These are phyloP conservation scores for Beauveria bassiana DNA, from an alignment of 2,329 filamentous ascomycete species.

Conservation along the genomic window DNA sequence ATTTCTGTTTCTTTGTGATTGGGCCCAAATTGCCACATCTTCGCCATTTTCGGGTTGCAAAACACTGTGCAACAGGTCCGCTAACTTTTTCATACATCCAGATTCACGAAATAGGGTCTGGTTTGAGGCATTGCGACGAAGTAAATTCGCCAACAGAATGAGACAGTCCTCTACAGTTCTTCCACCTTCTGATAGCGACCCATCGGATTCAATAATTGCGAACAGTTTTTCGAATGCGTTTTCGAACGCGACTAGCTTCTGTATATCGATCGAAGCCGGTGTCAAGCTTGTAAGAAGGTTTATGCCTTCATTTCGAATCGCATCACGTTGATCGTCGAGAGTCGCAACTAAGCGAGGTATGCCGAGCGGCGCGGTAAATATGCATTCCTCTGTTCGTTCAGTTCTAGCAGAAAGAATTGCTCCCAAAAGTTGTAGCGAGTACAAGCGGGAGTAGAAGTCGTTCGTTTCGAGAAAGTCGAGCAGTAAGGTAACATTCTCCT, in stretches of 20 bases:
- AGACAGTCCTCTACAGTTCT: slow-evolving; percentile 89
- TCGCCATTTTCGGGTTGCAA: slow-evolving; percentile 45
- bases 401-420: slow-evolving; percentile 80
- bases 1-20: slow-evolving; percentile 77
- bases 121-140: slow-evolving; percentile 82
- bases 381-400: slow-evolving; percentile 89
- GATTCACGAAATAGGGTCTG: slow-evolving; percentile 91
- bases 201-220: slow-evolving; percentile 71
- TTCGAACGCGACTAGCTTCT: slow-evolving; percentile 93
- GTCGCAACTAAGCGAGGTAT: slow-evolving; percentile 78
- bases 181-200: slow-evolving; percentile 72
- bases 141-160: slow-evolving; percentile 80
- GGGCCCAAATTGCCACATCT: slow-evolving; percentile 65
- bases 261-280: slow-evolving; percentile 76
- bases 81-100: slow-evolving; percentile 67
- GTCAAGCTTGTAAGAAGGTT: slow-evolving; percentile 84
- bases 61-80: slow-evolving; percentile 57
- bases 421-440: slow-evolving; percentile 80
- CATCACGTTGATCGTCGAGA: slow-evolving; percentile 79
- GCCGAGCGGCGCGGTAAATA: slow-evolving; percentile 80
- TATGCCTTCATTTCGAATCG: slow-evolving; percentile 79
- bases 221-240: slow-evolving; percentile 88
- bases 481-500: slow-evolving; percentile 90
- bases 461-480: slow-evolving; percentile 79
- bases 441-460: slow-evolving; percentile 87